Evolutionary conservation across 495 filamentous ascomycete genomes (phyloP), one percentile per base, ranked within the genome.

Genomic region (Parathielavia hyrcaniae): DNA sequence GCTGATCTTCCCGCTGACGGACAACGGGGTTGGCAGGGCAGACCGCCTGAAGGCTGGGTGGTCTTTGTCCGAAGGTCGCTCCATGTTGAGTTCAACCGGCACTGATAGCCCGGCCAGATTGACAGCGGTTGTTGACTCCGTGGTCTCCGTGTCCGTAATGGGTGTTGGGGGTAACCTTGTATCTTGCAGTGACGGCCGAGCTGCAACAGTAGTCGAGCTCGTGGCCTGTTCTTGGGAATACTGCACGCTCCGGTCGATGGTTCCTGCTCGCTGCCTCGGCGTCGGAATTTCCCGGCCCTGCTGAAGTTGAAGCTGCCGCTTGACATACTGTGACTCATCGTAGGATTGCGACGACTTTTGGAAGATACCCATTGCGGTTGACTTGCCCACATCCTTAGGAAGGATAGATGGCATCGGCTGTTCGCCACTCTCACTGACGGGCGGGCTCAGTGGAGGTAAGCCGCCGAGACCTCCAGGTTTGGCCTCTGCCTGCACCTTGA

Each of bases 341-440:
- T 91, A 96, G 10, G 80, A 76, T 41, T 85, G 80, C 20, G 69
- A 73, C 2, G 91, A 88, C 61, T 90, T 90, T 54, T 91, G 86
- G 73, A 95, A 95, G 1, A 89, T 78, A 16, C 89, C 89, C 70
- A 90, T 78, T 5, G 89, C 89, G 0, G 91, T 95, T 13, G 91
- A 89, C 70, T 95, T 95, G 19, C 89, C 90, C 41, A 81, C 74
- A 61, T 96, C 90, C 59, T 85, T 85, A 0, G 89, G 86, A 58
- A 88, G 83, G 11, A 92, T 77, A 14, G 87, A 73, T 14, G 86
- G 70, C 0, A 81, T 69, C 0, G 74, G 62, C 12, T 75, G 73
- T 14, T 91, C 85, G 2, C 83, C 85, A 19, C 77, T 75, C 55
- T 91, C 86, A 65, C 85, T 89, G 11, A 82, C 77, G 0, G 89